Evolutionary conservation across 2,329 filamentous ascomycete species (phyloP).

Genomic region (Dactylella cylindrospora): DNA sequence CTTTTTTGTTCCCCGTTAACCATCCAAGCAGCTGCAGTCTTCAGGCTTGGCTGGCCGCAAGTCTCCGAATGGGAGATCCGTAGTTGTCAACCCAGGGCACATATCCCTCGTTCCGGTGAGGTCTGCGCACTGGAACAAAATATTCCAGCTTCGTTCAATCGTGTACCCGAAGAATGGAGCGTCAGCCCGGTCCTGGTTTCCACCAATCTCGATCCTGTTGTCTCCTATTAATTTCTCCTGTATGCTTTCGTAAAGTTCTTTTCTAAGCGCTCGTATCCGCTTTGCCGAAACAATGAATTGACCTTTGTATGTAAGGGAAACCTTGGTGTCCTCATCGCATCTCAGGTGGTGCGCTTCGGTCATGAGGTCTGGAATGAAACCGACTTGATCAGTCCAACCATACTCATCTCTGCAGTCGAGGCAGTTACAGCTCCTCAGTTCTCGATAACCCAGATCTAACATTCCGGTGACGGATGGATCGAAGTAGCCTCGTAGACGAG

Average conservation of each 20-base stretch:
- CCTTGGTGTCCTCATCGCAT: constrained; percentile 49
- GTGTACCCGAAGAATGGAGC: constrained; percentile 46
- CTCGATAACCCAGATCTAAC: constrained; percentile 54
- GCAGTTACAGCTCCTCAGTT: constrained; percentile 52
- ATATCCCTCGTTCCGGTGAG: constrained; percentile 13
- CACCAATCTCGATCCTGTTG: constrained; percentile 24
- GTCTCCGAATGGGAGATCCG: constrained; percentile 4
- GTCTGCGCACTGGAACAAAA: constrained; percentile 46
- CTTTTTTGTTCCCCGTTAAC: not conserved
- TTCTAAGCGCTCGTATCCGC: constrained; percentile 53
- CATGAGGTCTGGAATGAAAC: constrained; percentile 53
- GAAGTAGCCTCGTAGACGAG: constrained; percentile 53
- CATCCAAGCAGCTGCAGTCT: constrained; percentile 31
- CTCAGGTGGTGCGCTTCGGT: constrained; percentile 48
- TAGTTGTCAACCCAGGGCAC: constrained; percentile 17
- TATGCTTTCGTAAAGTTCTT: constrained; percentile 51
- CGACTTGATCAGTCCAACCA: constrained; percentile 53
- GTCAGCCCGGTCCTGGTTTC: constrained; percentile 20
- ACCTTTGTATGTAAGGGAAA: constrained; percentile 55
- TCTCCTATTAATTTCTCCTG: constrained; percentile 48
- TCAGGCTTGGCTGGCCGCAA: constrained; percentile 5
- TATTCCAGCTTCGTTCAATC: constrained; percentile 47
- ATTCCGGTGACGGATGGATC: constrained; percentile 53
- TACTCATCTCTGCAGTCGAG: constrained; percentile 53
- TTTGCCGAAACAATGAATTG: constrained; percentile 56